phyloP scores from a whole-genome alignment of 805 yeast species.

The Suhomyces xylopsoci region DNA sequence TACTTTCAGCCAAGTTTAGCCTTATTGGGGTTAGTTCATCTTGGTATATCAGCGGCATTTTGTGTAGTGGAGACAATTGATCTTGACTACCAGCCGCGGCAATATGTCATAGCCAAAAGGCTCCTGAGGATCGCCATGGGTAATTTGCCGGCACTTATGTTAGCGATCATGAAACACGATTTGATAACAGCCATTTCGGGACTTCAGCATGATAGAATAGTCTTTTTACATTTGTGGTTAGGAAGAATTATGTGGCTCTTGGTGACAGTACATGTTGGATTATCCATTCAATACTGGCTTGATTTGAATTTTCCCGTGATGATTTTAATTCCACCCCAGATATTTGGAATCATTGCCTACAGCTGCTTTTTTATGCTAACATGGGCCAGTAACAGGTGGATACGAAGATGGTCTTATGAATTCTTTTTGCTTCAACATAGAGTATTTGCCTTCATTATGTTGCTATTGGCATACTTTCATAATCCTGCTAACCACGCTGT shows the following conservation, averaged over 20 bases:
- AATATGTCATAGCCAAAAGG: constrained; percentile 42
- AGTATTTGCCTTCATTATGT: constrained; percentile 39
- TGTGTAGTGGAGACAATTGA: constrained; percentile 32
- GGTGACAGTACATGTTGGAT: constrained; percentile 33
- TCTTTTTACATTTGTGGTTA: constrained; percentile 44
- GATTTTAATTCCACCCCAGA: constrained; percentile 47
- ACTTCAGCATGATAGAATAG: constrained; percentile 37
- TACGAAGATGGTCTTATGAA: constrained; percentile 41
- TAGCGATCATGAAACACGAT: constrained; percentile 40
- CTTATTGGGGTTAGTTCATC: constrained; percentile 23
- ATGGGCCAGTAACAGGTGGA: constrained; percentile 32
- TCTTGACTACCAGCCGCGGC: constrained; percentile 35
- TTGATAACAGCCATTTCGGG: constrained; percentile 40
- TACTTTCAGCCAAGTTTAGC: constrained; percentile 44
- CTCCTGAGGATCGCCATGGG: constrained; percentile 40
- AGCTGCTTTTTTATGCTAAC: constrained; percentile 34
- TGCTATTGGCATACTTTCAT: constrained; percentile 42
- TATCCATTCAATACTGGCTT: constrained; percentile 41
- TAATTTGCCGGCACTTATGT: constrained; percentile 35
- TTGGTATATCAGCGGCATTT: constrained; percentile 29
- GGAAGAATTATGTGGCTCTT: constrained; percentile 38
- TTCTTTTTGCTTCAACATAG: constrained; percentile 44
- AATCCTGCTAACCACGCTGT: constrained; percentile 31
- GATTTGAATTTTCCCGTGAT: constrained; percentile 33
- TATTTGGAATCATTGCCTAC: constrained; percentile 48